Percentiles rank a stretch among this genome's conserved stretches.
These are phyloP conservation scores for Aurantiochytrium sp. DNA, from an alignment of 108 stramenopile genomes.

Conservation along the genomic window DNA sequence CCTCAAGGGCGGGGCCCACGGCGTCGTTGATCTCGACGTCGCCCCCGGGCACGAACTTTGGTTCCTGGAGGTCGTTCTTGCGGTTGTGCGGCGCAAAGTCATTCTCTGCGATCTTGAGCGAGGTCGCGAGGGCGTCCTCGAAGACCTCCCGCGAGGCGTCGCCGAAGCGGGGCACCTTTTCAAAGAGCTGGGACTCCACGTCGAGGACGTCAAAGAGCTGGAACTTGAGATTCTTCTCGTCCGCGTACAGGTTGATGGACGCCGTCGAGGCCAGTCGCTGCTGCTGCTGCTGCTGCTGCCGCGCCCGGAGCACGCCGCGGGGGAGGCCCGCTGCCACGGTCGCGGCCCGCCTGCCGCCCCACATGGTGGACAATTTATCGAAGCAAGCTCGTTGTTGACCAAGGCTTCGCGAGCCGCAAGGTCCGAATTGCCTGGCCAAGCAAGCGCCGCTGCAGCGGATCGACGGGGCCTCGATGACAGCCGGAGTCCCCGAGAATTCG, in stretches of 20 bases:
- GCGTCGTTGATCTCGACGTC: background rate
- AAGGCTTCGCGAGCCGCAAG: no score
- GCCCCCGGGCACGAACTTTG: background rate
- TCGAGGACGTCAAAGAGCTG: background rate
- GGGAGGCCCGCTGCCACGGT: no score
- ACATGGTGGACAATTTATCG: no score
- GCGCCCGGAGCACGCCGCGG: no score
- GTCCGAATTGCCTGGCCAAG: no score
- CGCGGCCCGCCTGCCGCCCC: no score
- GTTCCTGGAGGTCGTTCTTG: background rate
- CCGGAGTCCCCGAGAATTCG: no score
- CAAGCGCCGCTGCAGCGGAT: no score
- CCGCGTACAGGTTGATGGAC: background rate
- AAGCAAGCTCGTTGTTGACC: no score
- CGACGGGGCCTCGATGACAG: no score
- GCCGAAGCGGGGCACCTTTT: background rate
- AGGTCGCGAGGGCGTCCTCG: background rate
- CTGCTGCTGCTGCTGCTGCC: no score
- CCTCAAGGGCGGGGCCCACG: background rate
- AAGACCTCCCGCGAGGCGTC: background rate
- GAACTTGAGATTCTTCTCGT: background rate
- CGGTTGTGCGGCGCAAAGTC: background rate
- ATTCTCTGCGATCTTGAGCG: constrained; percentile 12
- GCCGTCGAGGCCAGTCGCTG: background rate
- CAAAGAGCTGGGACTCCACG: background rate